phyloP scores from a whole-genome alignment of 352 stramenopile genomes.

The Plasmopara muralis region DNA sequence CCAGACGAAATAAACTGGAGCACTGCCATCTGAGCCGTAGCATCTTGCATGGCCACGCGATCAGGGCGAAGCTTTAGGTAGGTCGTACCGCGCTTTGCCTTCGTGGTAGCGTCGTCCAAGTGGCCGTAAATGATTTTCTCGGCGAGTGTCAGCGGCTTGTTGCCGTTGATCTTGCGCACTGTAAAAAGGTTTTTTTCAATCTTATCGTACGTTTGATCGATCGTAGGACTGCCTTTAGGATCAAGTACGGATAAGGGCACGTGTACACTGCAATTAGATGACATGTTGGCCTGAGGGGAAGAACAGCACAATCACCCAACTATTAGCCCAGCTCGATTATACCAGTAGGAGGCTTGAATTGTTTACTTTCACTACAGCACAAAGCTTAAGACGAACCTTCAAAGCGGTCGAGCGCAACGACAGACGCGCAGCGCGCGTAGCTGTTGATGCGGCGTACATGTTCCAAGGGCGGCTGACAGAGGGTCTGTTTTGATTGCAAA shows the following conservation, averaged over 20 bases:
- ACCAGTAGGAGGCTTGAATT: too few relatives aligned
- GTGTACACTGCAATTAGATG: slow-evolving; percentile 58
- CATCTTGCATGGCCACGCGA: slow-evolving; percentile 92
- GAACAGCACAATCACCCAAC: slow-evolving; percentile 10
- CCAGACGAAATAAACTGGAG: slow-evolving; percentile 94
- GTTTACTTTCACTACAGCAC: neutral
- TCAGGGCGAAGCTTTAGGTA: slow-evolving; percentile 91
- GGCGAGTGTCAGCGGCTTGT: slow-evolving; percentile 87
- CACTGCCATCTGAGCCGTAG: slow-evolving; percentile 92
- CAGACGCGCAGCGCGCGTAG: slow-evolving; percentile 53
- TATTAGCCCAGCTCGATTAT: slow-evolving; percentile 3
- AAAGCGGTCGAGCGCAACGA: slow-evolving; percentile 56
- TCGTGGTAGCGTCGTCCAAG: slow-evolving; percentile 83
- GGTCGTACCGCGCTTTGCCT: slow-evolving; percentile 83
- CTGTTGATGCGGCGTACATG: slow-evolving; percentile 60
- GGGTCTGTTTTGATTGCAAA: slow-evolving; percentile 34
- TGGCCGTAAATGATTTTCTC: slow-evolving; percentile 95
- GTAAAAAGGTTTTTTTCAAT: slow-evolving; percentile 87
- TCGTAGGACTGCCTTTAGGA: slow-evolving; percentile 87
- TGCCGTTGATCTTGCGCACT: slow-evolving; percentile 85
- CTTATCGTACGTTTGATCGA: slow-evolving; percentile 90
- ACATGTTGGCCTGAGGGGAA: slow-evolving; percentile 45
- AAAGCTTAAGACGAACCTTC: slow-evolving; percentile 32
- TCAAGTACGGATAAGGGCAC: slow-evolving; percentile 87
- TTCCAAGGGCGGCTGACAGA: slow-evolving; percentile 12